Base-by-base conservation (phyloP, 495 filamentous ascomycete species). In the Aspergillus sparsus region DNA sequence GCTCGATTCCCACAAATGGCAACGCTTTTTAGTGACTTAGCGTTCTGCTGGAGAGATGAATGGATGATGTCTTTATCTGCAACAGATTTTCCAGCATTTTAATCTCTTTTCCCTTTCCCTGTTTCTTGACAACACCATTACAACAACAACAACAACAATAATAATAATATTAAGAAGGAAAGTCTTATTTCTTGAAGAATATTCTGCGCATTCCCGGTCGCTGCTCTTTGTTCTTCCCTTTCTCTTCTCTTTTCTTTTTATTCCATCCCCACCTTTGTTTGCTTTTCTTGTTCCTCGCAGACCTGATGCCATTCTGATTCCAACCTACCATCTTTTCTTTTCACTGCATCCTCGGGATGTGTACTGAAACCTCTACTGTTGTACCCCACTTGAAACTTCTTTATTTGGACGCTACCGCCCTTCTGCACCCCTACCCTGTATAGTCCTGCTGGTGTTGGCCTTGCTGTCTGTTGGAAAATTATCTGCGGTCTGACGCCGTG, bases 11-110 rank as follows among this genome's bases (percentile, higher is more conserved):
- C 58, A 61, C 62, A 39, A 58, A 53, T 49, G 13, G 36, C 32
- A 55, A 53, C 59, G 56, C 42, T 35, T 59, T 35, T 58, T 37
- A 27, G 27, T 47, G 44, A 55, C 61, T 64, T 67, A 58, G 65
- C 53, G 37, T 27, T 53, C n/a, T 18, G 12, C 31, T 36, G 10
- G 52, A 34, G 42, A 35, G 9, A 53, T 62, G 58, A 56, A 55
- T 68, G 60, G 58, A 58, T 39, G 55, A 65, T 63, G 60, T 56
- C 62, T 61, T 65, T 61, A 63, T 68, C 53, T 62, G 55, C 57
- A 60, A 57, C 53, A 49, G 42, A 41, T 51, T 49, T 65, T 58
- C 55, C 21, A 51, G 27, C 35, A 37, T 56, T 42, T 50, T 60
- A 21, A 50, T 50, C 18, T 39, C 15, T 47, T 60, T 55, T 32